Evolutionary conservation across 805 yeast genomes (phyloP), one percentile per base, ranked within the genome.

Genomic region (Candida methanosorbosa): DNA sequence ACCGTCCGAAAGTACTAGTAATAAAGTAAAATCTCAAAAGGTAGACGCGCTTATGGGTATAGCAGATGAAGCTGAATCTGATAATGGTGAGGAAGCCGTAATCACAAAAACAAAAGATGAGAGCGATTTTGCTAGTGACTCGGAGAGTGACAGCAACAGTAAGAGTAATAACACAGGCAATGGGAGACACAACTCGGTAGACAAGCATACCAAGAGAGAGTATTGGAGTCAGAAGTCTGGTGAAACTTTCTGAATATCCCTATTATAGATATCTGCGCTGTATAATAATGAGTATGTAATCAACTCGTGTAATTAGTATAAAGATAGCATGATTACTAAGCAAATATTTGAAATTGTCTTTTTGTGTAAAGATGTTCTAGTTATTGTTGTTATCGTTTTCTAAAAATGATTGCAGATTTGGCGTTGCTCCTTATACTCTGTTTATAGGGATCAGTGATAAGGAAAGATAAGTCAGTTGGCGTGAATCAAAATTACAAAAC

Each of bases 201-300:
- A 42, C 15, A 50, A 44, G 29, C 18, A 18, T 4, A 40, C 39
- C 12, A 49, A 45, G 29, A 40, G 58, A 30, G 64, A 63, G 13
- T 63, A 52, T 39, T 64, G 69, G 70, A 33, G 54, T n/a, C 55
- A 54, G 37, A 64, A 64, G 33, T 42, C 49, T 11, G 56, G 56
- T n/a, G 44, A 42, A 20, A 30, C 38, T 3, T 46, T 45, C 20
- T 49, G 23, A 21, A 9, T 11, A 21, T 21, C n/a, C n/a, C n/a
- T n/a, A n/a, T n/a, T n/a, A n/a, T n/a, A n/a, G n/a, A n/a, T n/a
- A n/a, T n/a, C n/a, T n/a, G n/a, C n/a, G n/a, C n/a, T n/a, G n/a
- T n/a, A n/a, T n/a, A n/a, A n/a, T n/a, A n/a, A n/a, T n/a, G n/a
- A n/a, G n/a, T n/a, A n/a, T n/a, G n/a, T n/a, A n/a, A n/a, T n/a